Conservation (phyloP, 345 rosid genomes). For the Mangifera indica region DNA sequence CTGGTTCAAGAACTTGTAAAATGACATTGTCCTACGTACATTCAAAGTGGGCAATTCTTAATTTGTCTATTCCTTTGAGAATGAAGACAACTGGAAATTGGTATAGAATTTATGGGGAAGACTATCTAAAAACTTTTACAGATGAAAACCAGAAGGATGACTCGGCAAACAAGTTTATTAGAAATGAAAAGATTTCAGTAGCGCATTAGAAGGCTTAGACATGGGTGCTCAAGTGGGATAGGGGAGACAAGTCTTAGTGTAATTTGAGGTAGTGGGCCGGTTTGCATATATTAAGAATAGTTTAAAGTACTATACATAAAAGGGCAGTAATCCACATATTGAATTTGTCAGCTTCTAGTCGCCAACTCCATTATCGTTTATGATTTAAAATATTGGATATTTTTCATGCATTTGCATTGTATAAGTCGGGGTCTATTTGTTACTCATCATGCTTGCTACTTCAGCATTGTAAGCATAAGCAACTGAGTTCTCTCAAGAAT, state of each 20-base stretch:
- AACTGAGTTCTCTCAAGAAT: background rate
- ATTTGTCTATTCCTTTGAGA: background rate
- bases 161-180: conserved; percentile 16
- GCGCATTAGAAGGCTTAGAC: background rate
- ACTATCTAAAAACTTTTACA: conserved; percentile 8
- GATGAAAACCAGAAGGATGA: conserved; percentile 18
- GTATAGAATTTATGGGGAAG: background rate
- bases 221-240: conserved; percentile 27
- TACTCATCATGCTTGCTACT: background rate
- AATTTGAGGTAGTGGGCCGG: conserved; percentile 11
- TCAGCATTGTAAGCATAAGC: background rate
- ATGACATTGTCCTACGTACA: background rate
- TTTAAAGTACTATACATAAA: background rate
- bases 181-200: background rate
- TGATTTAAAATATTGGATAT: conserved; percentile 11
- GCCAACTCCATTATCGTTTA: conserved; percentile 13
- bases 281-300: background rate
- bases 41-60: conserved; percentile 12
- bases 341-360: conserved; percentile 28
- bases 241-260: conserved; percentile 16
- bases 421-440: background rate
- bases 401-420: conserved; percentile 17
- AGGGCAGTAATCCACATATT: conserved; percentile 20
- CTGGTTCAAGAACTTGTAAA: conserved; percentile 9
- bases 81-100: background rate